phyloP scores from a whole-genome alignment of 73 alveolate species.

The Tetrahymena malaccensis region DNA sequence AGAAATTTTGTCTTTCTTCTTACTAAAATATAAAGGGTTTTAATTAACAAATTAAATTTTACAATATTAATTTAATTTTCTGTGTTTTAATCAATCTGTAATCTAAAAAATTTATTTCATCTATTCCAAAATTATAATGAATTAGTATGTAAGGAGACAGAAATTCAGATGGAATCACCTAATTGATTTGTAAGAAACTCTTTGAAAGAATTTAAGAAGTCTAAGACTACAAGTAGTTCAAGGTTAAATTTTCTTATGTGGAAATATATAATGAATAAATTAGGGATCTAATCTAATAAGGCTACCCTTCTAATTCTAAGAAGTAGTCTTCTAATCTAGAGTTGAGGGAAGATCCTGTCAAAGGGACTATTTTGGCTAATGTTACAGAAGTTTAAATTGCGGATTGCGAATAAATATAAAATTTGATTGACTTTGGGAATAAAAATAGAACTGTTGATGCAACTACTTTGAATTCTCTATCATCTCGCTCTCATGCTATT shows the following conservation, averaged over 20 bases:
- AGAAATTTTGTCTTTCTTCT: neutral
- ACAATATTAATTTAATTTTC: neutral
- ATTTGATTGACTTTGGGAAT: slow-evolving; percentile 47
- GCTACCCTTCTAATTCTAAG: neutral
- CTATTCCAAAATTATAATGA: neutral
- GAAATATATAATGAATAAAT: slow-evolving; percentile 66
- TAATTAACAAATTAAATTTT: neutral
- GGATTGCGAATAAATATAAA: slow-evolving; percentile 21
- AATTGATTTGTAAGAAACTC: neutral
- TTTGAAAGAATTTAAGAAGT: neutral
- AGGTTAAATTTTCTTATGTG: slow-evolving; percentile 42
- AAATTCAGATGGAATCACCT: neutral
- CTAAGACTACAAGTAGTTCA: neutral
- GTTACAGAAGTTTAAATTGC: slow-evolving; percentile 33
- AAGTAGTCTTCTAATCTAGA: slow-evolving; percentile 12
- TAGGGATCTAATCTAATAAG: slow-evolving; percentile 41
- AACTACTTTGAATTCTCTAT: slow-evolving; percentile 60
- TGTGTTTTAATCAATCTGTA: neutral
- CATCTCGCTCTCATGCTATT: slow-evolving; percentile 74
- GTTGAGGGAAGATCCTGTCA: slow-evolving; percentile 47
- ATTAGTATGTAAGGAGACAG: neutral
- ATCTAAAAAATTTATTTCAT: neutral
- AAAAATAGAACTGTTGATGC: slow-evolving; percentile 54
- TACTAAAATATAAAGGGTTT: neutral
- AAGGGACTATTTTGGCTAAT: slow-evolving; percentile 49